phyloP scores from a whole-genome alignment of 208 protist genomes.

The Acanthamoeba culbertsoni region DNA sequence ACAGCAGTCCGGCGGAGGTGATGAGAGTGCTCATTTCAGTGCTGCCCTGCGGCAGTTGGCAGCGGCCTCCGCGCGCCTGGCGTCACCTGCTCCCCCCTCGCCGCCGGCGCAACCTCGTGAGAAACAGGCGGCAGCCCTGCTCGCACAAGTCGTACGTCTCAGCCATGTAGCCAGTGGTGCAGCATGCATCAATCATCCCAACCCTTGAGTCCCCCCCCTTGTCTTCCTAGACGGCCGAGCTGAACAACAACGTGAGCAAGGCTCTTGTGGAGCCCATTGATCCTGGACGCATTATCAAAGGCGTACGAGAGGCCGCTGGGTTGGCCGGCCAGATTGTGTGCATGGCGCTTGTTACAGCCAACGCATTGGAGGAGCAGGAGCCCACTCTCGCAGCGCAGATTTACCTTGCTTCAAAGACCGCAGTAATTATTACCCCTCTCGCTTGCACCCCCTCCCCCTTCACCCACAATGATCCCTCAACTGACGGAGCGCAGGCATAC shows the following conservation, averaged over 20 bases:
- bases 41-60: background rate
- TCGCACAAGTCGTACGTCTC: background rate
- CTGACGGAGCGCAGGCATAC: background rate
- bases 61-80: background rate
- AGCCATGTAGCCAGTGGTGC: background rate
- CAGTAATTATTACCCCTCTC: background rate
- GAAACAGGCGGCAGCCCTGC: background rate
- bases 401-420: background rate
- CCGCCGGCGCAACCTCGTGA: background rate
- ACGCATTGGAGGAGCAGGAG: background rate
- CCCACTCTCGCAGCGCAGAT: background rate
- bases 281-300: background rate
- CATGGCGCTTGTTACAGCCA: background rate
- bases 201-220: background rate
- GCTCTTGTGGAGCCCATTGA: background rate
- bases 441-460: background rate
- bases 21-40: background rate
- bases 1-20: background rate
- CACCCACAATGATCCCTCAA: too few relatives aligned
- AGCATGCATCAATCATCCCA: background rate
- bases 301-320: background rate
- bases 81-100: background rate
- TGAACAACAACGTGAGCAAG: slow-evolving; percentile 4
- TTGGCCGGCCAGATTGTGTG: background rate
- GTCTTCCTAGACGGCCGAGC: background rate